Conservation (phyloP, 805 yeast species). For the Sugiyamaella floridensis region DNA sequence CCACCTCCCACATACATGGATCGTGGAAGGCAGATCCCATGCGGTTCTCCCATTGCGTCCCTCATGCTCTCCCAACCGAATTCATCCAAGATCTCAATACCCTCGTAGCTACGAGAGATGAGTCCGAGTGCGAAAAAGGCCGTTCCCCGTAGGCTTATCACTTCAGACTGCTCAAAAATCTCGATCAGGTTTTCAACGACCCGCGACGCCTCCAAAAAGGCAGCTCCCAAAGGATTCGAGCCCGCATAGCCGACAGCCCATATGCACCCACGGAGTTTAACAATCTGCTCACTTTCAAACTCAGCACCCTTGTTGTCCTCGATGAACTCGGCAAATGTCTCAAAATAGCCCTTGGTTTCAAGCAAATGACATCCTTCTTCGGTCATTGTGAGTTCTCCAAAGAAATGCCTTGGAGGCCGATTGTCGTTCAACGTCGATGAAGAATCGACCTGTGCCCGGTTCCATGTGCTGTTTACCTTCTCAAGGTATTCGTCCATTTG, state of each 20-base stretch:
- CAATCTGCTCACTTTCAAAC: conserved; percentile 32
- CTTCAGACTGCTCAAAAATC: conserved; percentile 40
- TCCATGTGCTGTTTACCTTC: conserved; percentile 15
- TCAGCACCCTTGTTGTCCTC: conserved; percentile 19
- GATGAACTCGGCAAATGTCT: conserved; percentile 27
- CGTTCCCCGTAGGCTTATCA: conserved; percentile 63
- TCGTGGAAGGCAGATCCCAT: conserved; percentile 38
- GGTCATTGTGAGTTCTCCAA: conserved; percentile 72
- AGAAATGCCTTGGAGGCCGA: conserved; percentile 56
- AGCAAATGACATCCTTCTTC: conserved; percentile 69
- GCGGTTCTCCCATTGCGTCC: conserved; percentile 35
- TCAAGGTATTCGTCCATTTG: conserved; percentile 31
- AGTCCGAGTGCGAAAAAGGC: conserved; percentile 75
- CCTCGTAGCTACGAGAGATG: conserved; percentile 64
- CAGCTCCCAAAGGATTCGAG: conserved; percentile 61
- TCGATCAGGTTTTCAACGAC: conserved; percentile 48
- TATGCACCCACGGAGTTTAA: conserved; percentile 60
- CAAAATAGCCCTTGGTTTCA: conserved; percentile 39
- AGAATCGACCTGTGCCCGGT: not conserved
- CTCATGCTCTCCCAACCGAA: conserved; percentile 60
- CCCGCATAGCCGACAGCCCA: conserved; percentile 89
- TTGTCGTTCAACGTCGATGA: not conserved
- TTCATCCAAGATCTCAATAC: conserved; percentile 79
- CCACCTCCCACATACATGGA: conserved; percentile 20
- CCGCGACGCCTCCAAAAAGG: conserved; percentile 46